Base-by-base conservation (phyloP, 768 basidiomycete genomes). In the Pholiota molesta region DNA sequence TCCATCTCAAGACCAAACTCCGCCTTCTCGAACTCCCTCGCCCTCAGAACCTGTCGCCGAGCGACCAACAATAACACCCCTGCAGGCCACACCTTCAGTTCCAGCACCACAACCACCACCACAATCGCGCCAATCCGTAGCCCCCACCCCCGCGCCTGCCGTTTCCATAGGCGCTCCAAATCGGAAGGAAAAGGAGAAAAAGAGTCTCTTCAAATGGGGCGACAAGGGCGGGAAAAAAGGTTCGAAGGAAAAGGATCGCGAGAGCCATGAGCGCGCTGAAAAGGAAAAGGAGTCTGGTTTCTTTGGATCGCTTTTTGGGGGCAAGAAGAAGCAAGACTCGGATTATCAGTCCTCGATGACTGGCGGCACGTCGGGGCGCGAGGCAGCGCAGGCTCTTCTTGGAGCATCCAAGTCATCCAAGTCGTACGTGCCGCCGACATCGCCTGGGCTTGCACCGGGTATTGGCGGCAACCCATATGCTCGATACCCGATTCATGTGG, bases 401-500 rank as follows among this genome's bases (percentile, higher is more conserved):
- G 94, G 94, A 19, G 83, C 87, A 6, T 91, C 92, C 44, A 95
- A 92, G 73, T 89, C 90, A 7, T 87, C 90, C 13, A 94, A 92
- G 74, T 76, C 79, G 29, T 78, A 86, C 64, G 78, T 80, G 23
- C 81, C 88, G 0, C 86, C 90, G 8, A 77, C 84, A 3, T 89
- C 90, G 11, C 88, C 91, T 21, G 84, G 78, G 23, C 72, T 81
- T 42, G 76, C 77, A 13, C 73, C 78, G 14, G 79, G 77, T 9
- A 71, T 75, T 44, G 74, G 74, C 21, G 73, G 77, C 35, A 81
- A 83, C 66, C 79, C 80, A 55, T 86, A 83, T 63, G 78, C 96
- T 55, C 87, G 97, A 66, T 96, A 99, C 72, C 97, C 97, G 9
- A 98, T 99, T 62, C 97, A 99, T 70, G 97, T 99, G 65, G 97